These are phyloP conservation scores for Lagerstroemia speciosa DNA, from an alignment of 345 rosid genomes.

Conservation along the genomic window DNA sequence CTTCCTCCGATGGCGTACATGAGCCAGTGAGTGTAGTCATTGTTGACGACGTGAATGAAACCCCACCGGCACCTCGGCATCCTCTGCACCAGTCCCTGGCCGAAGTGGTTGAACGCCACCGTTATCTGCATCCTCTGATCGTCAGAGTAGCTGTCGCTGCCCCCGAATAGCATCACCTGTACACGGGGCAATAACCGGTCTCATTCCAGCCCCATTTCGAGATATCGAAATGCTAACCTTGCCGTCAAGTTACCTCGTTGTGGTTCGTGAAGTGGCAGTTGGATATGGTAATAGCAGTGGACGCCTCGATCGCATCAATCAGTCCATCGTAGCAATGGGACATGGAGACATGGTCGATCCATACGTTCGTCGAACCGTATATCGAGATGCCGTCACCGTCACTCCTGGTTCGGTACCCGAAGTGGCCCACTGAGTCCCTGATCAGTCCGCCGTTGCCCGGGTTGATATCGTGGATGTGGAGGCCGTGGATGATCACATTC, in stretches of 20 bases:
- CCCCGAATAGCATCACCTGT: slow-evolving; percentile 68
- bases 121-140: slow-evolving; percentile 60
- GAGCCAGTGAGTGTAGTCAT: slow-evolving; percentile 71
- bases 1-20: slow-evolving; percentile 78
- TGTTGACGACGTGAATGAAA: slow-evolving; percentile 57
- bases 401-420: slow-evolving; percentile 41
- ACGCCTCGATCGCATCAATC: slow-evolving; percentile 56
- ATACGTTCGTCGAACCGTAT: slow-evolving; percentile 49
- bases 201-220: too few species aligned
- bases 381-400: slow-evolving; percentile 81
- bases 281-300: slow-evolving; percentile 74
- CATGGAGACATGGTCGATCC: slow-evolving; percentile 79
- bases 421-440: slow-evolving; percentile 49
- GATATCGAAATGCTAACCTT: not conserved
- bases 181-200: not conserved
- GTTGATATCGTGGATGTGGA: slow-evolving; percentile 52
- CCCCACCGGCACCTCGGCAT: slow-evolving; percentile 60
- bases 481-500: slow-evolving; percentile 59
- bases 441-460: slow-evolving; percentile 46
- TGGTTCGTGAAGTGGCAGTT: slow-evolving; percentile 74
- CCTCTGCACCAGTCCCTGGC: slow-evolving; percentile 45
- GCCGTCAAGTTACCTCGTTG: slow-evolving; percentile 35
- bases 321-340: slow-evolving; percentile 57
- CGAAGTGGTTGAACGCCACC: slow-evolving; percentile 70
- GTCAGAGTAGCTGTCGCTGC: slow-evolving; percentile 25